phyloP scores from a whole-genome alignment of 108 stramenopile genomes.

The Nannochloropsis gaditana region DNA sequence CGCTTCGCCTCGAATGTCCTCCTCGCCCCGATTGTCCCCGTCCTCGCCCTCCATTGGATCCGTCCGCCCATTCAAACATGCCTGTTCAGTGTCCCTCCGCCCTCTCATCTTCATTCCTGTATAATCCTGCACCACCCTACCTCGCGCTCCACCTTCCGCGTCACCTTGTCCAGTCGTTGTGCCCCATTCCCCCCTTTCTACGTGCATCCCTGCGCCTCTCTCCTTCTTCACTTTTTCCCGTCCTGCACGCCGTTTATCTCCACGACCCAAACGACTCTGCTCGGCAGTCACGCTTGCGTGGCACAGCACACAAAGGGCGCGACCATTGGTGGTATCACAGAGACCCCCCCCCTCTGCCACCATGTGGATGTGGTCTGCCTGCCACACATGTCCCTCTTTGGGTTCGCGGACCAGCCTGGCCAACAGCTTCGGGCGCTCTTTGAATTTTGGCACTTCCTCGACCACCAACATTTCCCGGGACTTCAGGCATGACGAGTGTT shows the following conservation, averaged over 20 bases:
- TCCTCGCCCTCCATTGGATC: too few species aligned
- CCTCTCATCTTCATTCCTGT: too few species aligned
- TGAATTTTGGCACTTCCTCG: not conserved
- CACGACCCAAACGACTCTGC: constrained; percentile 8
- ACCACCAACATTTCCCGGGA: not conserved
- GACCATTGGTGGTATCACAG: constrained; percentile 40
- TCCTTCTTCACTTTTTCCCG: not conserved
- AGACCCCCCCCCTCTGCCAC: constrained; percentile 40
- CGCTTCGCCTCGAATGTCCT: too few species aligned
- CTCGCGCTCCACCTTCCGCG: too few species aligned
- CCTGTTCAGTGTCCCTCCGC: too few species aligned
- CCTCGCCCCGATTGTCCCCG: too few species aligned
- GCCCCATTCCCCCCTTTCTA: not conserved
- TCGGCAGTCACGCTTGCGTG: constrained; percentile 36
- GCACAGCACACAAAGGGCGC: constrained; percentile 45
- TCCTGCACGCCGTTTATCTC: not conserved
- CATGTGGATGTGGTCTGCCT: constrained; percentile 43
- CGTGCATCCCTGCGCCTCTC: not conserved
- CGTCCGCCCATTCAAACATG: too few species aligned
- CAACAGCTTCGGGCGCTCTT: constrained; percentile 21
- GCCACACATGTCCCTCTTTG: constrained; percentile 38
- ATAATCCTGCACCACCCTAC: too few species aligned
- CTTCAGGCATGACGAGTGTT: not conserved
- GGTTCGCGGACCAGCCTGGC: constrained; percentile 33
- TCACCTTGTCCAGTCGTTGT: not conserved